Base-by-base conservation (phyloP, 2,329 filamentous ascomycete genomes). In the Pyrenochaeta sp. region DNA sequence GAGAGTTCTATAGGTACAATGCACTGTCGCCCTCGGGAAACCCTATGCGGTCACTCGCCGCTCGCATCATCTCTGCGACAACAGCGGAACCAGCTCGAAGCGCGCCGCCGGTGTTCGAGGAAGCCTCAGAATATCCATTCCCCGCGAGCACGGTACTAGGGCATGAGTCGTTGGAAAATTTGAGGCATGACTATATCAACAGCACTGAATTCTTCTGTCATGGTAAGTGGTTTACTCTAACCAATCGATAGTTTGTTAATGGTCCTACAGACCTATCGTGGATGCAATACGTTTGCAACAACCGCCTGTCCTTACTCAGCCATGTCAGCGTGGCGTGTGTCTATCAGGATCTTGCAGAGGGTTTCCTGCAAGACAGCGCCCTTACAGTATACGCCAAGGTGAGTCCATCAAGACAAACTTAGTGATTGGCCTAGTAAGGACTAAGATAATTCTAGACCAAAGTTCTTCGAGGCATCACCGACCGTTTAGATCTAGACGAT, bases 301-400 rank as follows among this genome's bases (percentile, higher is more conserved):
- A 66, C 32, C 67, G 52, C 28, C 67, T 74, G 52, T 72, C 72
- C 1, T 73, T 76, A 30, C 66, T 77, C n/a, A 72, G 73, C 37
- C 73, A 76, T 50, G 66, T 75, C 40, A 72, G 68, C 55, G 65
- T 67, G n/a, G 52, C 65, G n/a, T 72, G 72, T 51, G 71, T 75
- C 22, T 77, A 71, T 54, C 67, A 72, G 52, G 74, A 77, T 50
- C 54, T 74, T 13, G 51, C 56, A 10, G 69, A 75, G 40, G 69
- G 71, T 4, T 54, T 68, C 7, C 32, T 72, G 25, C 62, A 72
- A 32, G 74, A 77, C 45, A 73, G 65, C 49, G 55, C 63, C 7
- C 65, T 73, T 32, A 77, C 73, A 7, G 67, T 74, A 34, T 69
- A 67, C 53, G 73, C 68, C n/a, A 47, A n/a, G 75, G 36, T 39